phyloP scores from a whole-genome alignment of 495 filamentous ascomycete species.

The Schizothecium vesticola region DNA sequence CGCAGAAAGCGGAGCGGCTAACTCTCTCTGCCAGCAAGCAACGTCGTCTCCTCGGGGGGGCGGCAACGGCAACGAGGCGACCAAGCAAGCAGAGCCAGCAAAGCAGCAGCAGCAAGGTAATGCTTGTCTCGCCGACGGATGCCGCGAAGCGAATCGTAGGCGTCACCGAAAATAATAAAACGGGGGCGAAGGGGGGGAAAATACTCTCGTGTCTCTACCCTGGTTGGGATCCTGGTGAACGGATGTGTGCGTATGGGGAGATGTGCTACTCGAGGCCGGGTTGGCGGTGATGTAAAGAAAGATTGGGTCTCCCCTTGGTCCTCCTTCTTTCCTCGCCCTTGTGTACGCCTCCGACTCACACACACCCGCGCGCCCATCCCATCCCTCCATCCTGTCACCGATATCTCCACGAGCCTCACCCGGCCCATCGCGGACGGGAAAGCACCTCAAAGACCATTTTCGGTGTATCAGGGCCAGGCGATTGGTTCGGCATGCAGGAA shows the following conservation, averaged over 20 bases:
- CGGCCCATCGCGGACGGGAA: too few relatives aligned
- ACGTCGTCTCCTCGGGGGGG: background rate
- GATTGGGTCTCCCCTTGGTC: background rate
- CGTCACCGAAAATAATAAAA: background rate
- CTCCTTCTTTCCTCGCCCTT: background rate
- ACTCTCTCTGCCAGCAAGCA: background rate
- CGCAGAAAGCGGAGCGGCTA: background rate
- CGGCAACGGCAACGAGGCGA: background rate
- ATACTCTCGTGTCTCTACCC: background rate
- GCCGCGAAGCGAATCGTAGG: background rate
- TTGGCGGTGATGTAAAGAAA: background rate
- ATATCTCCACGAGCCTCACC: background rate
- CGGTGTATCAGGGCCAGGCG: background rate
- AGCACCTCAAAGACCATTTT: background rate
- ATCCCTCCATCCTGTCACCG: background rate
- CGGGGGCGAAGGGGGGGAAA: background rate
- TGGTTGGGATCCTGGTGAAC: background rate
- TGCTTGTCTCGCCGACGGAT: background rate
- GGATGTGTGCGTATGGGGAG: background rate
- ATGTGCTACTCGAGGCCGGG: conserved; percentile 9
- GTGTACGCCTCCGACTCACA: background rate
- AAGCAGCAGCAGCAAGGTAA: background rate
- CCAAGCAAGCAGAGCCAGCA: background rate
- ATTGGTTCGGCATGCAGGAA: background rate
- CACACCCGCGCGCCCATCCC: background rate